These are phyloP conservation scores for Zymoseptoria passerinii DNA, from an alignment of 2,329 filamentous ascomycete genomes.

Conservation along the genomic window DNA sequence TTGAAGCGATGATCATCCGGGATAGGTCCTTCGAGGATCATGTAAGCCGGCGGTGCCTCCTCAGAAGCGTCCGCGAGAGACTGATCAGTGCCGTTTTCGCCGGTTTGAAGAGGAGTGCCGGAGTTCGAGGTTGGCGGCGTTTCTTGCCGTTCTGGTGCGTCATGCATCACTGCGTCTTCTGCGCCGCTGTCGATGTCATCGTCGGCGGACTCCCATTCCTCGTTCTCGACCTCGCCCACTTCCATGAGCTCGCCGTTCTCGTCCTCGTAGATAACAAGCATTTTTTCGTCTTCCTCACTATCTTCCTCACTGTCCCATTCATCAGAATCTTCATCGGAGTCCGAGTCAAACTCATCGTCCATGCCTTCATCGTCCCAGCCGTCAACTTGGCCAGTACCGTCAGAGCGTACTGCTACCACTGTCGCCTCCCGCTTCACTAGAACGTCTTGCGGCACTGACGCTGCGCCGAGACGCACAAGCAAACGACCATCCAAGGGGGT, in stretches of 20 bases:
- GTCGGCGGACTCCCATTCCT: slow-evolving; percentile 34
- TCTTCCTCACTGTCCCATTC: slow-evolving; percentile 24
- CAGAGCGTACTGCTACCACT: slow-evolving; percentile 39
- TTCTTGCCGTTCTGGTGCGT: slow-evolving; percentile 11
- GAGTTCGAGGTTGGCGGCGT: slow-evolving; percentile 18
- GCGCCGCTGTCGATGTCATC: slow-evolving; percentile 15
- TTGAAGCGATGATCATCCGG: slow-evolving; percentile 39
- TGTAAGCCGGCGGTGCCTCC: slow-evolving; percentile 17
- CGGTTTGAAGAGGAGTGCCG: slow-evolving; percentile 11
- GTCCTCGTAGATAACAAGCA: slow-evolving; percentile 30
- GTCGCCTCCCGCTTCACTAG: slow-evolving; percentile 42
- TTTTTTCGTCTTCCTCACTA: slow-evolving; percentile 25
- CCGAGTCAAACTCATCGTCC: slow-evolving; percentile 21
- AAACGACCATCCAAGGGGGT: slow-evolving; percentile 46
- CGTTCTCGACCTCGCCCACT: slow-evolving; percentile 36
- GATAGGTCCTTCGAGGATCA: slow-evolving; percentile 35
- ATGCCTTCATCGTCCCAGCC: slow-evolving; percentile 29
- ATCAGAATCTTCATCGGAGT: slow-evolving; percentile 30
- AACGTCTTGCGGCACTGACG: slow-evolving; percentile 43
- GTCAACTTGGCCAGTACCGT: slow-evolving; percentile 21
- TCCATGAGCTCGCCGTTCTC: slow-evolving; percentile 37
- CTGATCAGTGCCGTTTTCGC: background rate
- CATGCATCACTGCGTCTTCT: slow-evolving; percentile 17
- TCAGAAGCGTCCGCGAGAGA: background rate
- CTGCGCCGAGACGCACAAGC: slow-evolving; percentile 46